Base-by-base conservation (phyloP, 176 grass and related monocot genomes). In the Tuctoria greenei region DNA sequence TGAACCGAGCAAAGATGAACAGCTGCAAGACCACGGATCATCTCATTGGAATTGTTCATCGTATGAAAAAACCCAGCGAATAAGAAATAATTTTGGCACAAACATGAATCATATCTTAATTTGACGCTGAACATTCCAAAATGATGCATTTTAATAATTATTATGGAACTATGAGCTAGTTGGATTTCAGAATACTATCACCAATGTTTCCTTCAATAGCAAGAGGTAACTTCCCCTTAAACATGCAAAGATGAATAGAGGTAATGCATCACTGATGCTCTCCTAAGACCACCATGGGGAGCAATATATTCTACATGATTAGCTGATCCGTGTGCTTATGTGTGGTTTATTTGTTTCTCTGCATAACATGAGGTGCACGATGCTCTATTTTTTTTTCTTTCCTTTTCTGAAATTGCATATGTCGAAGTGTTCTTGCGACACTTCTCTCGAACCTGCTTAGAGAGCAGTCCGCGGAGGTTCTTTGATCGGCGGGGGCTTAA, bases 221-320 rank as follows among this genome's bases (percentile, higher is more conserved):
- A 1, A 7, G 1, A n/a, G 17, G 18, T 49, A 76, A 50, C 43
- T 34, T 78, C 16, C 14, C 51, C 52, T 73, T 15, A 67, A 67
- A 78, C 1, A 50, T 79, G 64, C 76, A 79, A 58, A 62, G 75
- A 55, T 79, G 52, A 45, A 56, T 58, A 31, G 76, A 69, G 12
- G 17, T 36, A 64, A 47, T 9, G 42, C 73, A 5, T 58, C 4
- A 42, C 21, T n/a, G 2, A 5, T 34, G 4, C 13, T 26, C 11
- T n/a, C n/a, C n/a, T n/a, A n/a, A n/a, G n/a, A n/a, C n/a, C 15
- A 20, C 16, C 31, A 49, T 8, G 4, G 57, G 25, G 4, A 5
- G 10, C 11, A 13, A 12, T 25, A 59, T 13, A 1, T 15, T 28
- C 5, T 4, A 61, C 4, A 7, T 20, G 61, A 64, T 20, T 64